These are phyloP conservation scores for Oryza meyeriana DNA, from an alignment of 176 grass and related monocot species.

Conservation along the genomic window DNA sequence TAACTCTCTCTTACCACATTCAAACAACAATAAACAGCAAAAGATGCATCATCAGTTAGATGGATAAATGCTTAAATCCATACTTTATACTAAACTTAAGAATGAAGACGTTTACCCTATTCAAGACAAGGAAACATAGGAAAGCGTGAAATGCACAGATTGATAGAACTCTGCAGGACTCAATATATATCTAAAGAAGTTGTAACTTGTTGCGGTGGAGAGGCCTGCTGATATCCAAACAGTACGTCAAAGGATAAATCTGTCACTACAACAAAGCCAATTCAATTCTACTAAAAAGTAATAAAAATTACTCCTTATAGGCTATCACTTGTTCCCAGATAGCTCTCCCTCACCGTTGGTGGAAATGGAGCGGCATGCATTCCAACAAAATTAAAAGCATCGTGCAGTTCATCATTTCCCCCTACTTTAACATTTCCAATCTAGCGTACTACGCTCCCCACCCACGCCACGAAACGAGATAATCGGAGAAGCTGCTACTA, in stretches of 20 bases:
- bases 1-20: not conserved
- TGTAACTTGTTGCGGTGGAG: not conserved
- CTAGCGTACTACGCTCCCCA: not conserved
- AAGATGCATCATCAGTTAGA: not conserved
- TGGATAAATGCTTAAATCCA: not conserved
- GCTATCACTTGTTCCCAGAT: not conserved
- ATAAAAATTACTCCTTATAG: too few relatives aligned
- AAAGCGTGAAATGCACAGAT: not conserved
- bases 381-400: not conserved
- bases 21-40: not conserved
- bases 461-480: not conserved
- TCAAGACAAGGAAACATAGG: not conserved
- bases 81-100: too few relatives aligned
- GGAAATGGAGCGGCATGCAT: not conserved
- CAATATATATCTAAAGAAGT: not conserved
- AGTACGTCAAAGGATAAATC: not conserved
- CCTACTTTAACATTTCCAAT: conserved; percentile 6
- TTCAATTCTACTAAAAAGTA: not conserved
- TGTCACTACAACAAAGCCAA: not conserved
- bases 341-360: not conserved
- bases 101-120: not conserved
- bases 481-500: not conserved
- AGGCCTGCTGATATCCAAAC: not conserved
- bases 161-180: not conserved
- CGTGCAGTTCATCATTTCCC: too few relatives aligned